Evolutionary conservation across 768 basidiomycete genomes (phyloP), one percentile per base, ranked within the genome.

Genomic region (Paxillus involutus): DNA sequence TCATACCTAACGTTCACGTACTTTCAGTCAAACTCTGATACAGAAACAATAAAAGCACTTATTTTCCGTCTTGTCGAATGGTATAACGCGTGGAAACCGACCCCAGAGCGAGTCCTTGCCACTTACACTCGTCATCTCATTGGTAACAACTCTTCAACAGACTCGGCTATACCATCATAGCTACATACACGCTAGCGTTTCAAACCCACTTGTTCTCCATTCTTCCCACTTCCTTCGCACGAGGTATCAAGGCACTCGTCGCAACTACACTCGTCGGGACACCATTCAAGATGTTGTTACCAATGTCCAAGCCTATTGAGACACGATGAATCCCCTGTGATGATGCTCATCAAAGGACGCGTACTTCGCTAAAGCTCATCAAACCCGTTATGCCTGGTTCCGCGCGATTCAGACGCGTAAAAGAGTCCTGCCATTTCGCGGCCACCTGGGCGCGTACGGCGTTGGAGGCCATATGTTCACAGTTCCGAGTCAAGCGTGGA

Each of bases 1-100:
- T 49, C 37, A 19, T 13, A 30, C 46, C 19, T 21, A 14, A 35
- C 29, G 10, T 39, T 66, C 41, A 52, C 39, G 8, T 10, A 39
- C 36, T 29, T 35, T 36, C 57, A 88, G 84, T 65, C 68, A 39
- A 73, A 75, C 24, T 65, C 72, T 17, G 77, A 84, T 52, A 72
- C 81, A 1, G 71, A 76, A 26, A 64, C 80, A 21, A 75, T 92
- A 8, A 73, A 74, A 12, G 69, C 72, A 24, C 77, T 92, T 19
- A 73, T 91, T 0, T 75, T 77, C 48, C 77, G 84, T 35, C 68
- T 92, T 4, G 71, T 83, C 16, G 79, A 84, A 21, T 92, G 91
- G 91, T 88, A 85, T 63, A 77, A 77, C 49, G 79, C 81, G n/a
- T 93, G 91, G 91, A 76, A 77, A 19, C 88, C 88, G 1, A 78